phyloP scores from a whole-genome alignment of 1,284 basidiomycete species.

The Chalciporus sp. region DNA sequence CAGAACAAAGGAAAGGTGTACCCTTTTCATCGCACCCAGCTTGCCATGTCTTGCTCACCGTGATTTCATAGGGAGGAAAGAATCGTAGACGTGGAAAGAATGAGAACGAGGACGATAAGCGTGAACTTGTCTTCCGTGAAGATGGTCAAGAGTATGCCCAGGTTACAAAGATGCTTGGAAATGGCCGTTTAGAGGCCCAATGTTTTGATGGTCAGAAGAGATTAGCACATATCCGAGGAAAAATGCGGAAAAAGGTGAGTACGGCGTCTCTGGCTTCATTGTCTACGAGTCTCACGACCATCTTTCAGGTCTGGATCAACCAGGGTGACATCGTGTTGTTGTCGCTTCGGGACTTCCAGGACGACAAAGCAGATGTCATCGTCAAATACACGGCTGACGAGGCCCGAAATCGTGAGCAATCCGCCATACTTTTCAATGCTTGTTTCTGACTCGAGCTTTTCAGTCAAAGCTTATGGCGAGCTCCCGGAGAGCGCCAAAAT shows the following conservation, averaged over 20 bases:
- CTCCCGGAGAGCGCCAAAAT: slow-evolving; percentile 98
- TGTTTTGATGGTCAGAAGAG: slow-evolving; percentile 99
- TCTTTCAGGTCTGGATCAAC: slow-evolving; percentile 95
- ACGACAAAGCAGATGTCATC: slow-evolving; percentile 99
- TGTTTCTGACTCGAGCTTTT: slow-evolving; percentile 2
- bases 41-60: slow-evolving; percentile 9
- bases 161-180: slow-evolving; percentile 98
- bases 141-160: slow-evolving; percentile 99
- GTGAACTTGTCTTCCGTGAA: slow-evolving; percentile 98
- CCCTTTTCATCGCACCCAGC: slow-evolving; percentile 5
- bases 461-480: slow-evolving; percentile 97
- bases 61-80: slow-evolving; percentile 84
- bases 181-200: slow-evolving; percentile 94
- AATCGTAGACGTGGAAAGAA: slow-evolving; percentile 99
- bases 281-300: not conserved
- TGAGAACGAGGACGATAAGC: slow-evolving; percentile 98
- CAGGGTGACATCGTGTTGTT: slow-evolving; percentile 97
- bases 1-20: slow-evolving; percentile 84
- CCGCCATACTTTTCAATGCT: not conserved
- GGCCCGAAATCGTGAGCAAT: slow-evolving; percentile 70
- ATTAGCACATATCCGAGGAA: slow-evolving; percentile 97
- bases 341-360: slow-evolving; percentile 98
- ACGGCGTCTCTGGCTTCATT: not conserved
- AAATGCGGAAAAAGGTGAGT: slow-evolving; percentile 97
- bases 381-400: slow-evolving; percentile 99